A percentile compares a stretch with the other conserved stretches of the same genome.
Evolutionary conservation across 2,329 filamentous ascomycete species (phyloP).

Genomic region (Septoria linicola): DNA sequence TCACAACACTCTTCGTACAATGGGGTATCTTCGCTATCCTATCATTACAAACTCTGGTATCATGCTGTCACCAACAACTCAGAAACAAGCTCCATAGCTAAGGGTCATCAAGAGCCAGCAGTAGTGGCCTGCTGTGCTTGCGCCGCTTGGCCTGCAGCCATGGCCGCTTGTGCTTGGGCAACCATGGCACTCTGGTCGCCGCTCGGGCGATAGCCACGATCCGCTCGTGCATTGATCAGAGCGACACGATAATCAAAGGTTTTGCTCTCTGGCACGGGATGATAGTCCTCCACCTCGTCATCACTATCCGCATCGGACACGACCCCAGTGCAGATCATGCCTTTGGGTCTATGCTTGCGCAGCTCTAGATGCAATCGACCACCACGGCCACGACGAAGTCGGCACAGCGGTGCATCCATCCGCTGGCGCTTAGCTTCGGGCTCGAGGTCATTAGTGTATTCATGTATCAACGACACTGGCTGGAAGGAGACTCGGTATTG

Average conservation of each 20-base stretch:
- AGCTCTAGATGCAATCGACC: slow-evolving; percentile 84
- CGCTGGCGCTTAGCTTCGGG: slow-evolving; percentile 24
- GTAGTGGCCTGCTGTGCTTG: slow-evolving; percentile 21
- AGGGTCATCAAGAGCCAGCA: slow-evolving; percentile 7
- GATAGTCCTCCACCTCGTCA: slow-evolving; percentile 56
- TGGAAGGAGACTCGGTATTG: slow-evolving; percentile 28
- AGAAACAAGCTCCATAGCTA: slow-evolving; percentile 6
- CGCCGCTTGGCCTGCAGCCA: slow-evolving; percentile 19
- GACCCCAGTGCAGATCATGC: slow-evolving; percentile 34
- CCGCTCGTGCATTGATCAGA: slow-evolving; percentile 35
- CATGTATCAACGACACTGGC: slow-evolving; percentile 14
- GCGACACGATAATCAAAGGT: slow-evolving; percentile 68
- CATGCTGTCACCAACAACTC: slow-evolving; percentile 5
- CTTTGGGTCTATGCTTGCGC: slow-evolving; percentile 30
- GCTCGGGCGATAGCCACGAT: slow-evolving; percentile 43
- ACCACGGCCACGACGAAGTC: slow-evolving; percentile 78
- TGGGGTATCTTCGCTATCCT: slow-evolving; percentile 33
- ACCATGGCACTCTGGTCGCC: slow-evolving; percentile 29
- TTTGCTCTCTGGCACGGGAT: slow-evolving; percentile 43
- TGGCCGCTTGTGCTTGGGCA: slow-evolving; percentile 18
- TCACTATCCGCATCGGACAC: slow-evolving; percentile 82
- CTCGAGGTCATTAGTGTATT: slow-evolving; percentile 18
- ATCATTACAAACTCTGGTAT: slow-evolving; percentile 19
- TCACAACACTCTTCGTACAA: slow-evolving; percentile 16
- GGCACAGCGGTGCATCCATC: slow-evolving; percentile 61